Evolutionary conservation across 257 asterid species (phyloP), one percentile per base, ranked within the genome.

Genomic region (Solanum etuberosum): DNA sequence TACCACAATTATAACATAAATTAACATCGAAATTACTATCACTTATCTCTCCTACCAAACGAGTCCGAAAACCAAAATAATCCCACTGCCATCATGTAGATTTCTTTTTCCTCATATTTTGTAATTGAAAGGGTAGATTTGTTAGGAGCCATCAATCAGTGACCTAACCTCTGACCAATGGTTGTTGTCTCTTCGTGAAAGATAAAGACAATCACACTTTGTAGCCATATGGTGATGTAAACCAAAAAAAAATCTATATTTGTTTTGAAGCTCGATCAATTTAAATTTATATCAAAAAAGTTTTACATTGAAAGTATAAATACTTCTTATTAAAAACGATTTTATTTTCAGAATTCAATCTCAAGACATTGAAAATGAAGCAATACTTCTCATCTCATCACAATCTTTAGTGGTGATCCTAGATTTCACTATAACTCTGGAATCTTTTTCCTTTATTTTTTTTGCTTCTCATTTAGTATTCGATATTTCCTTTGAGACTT

Each of bases 161-260:
- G 65, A 8, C 65, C 65, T 25, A 81, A 81, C 42, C 67, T 81
- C 67, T 48, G 85, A 48, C 43, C 68, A 81, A 81, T 23, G 23
- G 85, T 5, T 80, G 85, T 37, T 81, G 85, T 81, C 85, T 81
- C 68, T 81, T 48, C 68, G 48, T 11, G 65, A 81, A 29, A 23
- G 85, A 29, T 68, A 81, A 23, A 31, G 85, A 46, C 85, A 48
- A 48, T 18, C 42, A 80, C 84, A 46, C 42, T 43, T 27, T 8
- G 54, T 25, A 29, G 16, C 38, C 31, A 16, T 77, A 0, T 40
- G 84, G 6, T 46, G 67, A 80, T 43, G 84, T 13, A 40, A 40
- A 9, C 9, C 0, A 54, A 2, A 2, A 18, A 48, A 51, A 51
- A 54, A 54, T 1, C 0, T 3, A 51, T 65, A 25, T 11, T 0